Evolutionary conservation across 2,329 filamentous ascomycete species (phyloP), one percentile per base, ranked within the genome.

Genomic region (Grosmannia clavigera): DNA sequence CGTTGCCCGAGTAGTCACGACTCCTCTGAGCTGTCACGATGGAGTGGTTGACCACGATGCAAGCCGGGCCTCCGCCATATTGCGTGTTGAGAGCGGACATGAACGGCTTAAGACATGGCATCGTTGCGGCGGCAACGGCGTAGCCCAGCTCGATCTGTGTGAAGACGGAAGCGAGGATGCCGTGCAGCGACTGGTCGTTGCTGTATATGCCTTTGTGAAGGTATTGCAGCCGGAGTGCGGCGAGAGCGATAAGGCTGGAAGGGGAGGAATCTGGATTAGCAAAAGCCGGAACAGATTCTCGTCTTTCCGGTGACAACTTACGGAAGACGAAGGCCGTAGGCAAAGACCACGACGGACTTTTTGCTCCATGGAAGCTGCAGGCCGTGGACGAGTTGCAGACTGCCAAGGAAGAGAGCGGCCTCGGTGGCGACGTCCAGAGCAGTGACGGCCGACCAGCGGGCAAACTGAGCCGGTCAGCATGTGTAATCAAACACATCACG

Each of bases 101-200:
- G 59, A 78, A 78, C 3, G 75, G 73, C 51, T 74, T 72, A 22
- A 78, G 68, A 57, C 73, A 75, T 0, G 75, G 74, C 10, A 73
- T 70, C 0, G 72, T 75, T 19, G 72, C 71, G 22, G 74, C 70
- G 5, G 76, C 68, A 12, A 78, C 69, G 50, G 70, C 71, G 58
- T 75, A 73, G 58, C 69, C 68, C 11, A 77, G 64, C 61, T 77
- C 71, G 51, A 74, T 67, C 61, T 77, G 74, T 0, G 71, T 72
- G 54, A 70, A 69, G 1, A 75, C 67, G 1, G 66, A 68, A 2
- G 70, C 67, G 14, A 71, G 65, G 14, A 71, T 69, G 22, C 71
- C 72, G 31, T 67, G 60, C 5, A 78, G 68, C 3, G 71, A 70
- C 22, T 70, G 72, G 60, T 75, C 67, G n/a, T 64, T 22, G 9